A percentile compares a stretch with the other conserved stretches of the same genome.
Evolutionary conservation across 495 filamentous ascomycete species (phyloP).

Genomic region (Neurospora sp.): DNA sequence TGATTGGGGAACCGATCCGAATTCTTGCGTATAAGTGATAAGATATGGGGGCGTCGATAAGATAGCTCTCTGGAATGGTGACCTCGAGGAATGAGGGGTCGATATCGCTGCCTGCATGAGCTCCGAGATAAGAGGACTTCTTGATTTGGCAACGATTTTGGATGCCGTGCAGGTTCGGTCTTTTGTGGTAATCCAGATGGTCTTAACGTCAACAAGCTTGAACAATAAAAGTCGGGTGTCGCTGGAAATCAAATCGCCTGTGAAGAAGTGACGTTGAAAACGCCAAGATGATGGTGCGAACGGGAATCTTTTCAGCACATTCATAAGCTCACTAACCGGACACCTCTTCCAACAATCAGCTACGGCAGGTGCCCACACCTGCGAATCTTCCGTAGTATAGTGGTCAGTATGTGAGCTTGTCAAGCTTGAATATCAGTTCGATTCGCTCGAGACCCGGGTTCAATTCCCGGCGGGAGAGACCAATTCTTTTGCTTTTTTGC

Average conservation of each 20-base stretch:
- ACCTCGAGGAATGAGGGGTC: background rate
- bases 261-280: background rate
- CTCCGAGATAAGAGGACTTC: background rate
- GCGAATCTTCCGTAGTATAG: conserved; percentile 9
- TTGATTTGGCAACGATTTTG: background rate
- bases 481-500: background rate
- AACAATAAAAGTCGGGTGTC: background rate
- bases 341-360: background rate
- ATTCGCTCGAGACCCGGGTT: conserved; percentile 16
- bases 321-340: background rate
- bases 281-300: background rate
- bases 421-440: background rate
- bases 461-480: background rate
- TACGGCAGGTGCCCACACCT: background rate
- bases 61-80: background rate
- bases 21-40: background rate
- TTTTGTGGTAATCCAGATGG: no score
- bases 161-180: background rate
- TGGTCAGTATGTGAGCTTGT: conserved; percentile 15
- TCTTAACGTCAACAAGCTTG: background rate
- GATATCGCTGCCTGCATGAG: background rate
- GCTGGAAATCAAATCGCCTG: background rate
- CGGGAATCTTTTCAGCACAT: background rate
- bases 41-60: background rate
- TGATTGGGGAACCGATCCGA: background rate